phyloP scores from a whole-genome alignment of 352 stramenopile species.

The Pythium utonaiense region DNA sequence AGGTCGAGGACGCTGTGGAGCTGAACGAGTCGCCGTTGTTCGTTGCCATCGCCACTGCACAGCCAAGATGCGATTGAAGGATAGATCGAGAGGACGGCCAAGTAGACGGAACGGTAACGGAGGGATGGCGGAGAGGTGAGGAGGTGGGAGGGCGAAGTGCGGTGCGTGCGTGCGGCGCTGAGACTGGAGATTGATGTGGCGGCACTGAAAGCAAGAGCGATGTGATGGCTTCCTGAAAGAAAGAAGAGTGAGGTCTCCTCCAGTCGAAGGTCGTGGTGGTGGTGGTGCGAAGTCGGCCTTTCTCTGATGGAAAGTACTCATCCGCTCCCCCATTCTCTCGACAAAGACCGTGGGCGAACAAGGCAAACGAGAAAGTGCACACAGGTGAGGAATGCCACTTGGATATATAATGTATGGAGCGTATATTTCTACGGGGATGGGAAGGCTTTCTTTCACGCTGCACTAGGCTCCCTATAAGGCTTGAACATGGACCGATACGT shows the following conservation, averaged over 20 bases:
- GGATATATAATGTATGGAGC: background rate
- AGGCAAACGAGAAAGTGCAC: constrained; percentile 10
- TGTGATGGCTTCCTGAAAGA: background rate
- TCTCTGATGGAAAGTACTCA: background rate
- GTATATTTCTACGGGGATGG: background rate
- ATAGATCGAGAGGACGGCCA: background rate
- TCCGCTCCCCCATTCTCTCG: background rate
- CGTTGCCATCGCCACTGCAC: constrained; percentile 5
- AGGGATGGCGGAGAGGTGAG: background rate
- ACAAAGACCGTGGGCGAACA: background rate
- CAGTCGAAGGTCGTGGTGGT: background rate
- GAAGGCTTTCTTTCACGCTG: background rate
- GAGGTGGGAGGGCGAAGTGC: background rate
- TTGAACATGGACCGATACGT: background rate
- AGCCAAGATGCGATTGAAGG: background rate
- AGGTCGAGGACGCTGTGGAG: constrained; percentile 16
- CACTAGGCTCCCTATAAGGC: background rate
- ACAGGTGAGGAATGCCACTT: background rate
- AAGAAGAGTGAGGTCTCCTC: background rate
- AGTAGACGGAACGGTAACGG: background rate
- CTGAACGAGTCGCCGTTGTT: constrained; percentile 16
- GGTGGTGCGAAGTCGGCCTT: background rate
- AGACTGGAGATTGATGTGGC: background rate
- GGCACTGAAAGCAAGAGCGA: background rate
- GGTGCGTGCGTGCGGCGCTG: background rate